phyloP scores from a whole-genome alignment of 2,329 filamentous ascomycete species.

The Podosphaera fusca region DNA sequence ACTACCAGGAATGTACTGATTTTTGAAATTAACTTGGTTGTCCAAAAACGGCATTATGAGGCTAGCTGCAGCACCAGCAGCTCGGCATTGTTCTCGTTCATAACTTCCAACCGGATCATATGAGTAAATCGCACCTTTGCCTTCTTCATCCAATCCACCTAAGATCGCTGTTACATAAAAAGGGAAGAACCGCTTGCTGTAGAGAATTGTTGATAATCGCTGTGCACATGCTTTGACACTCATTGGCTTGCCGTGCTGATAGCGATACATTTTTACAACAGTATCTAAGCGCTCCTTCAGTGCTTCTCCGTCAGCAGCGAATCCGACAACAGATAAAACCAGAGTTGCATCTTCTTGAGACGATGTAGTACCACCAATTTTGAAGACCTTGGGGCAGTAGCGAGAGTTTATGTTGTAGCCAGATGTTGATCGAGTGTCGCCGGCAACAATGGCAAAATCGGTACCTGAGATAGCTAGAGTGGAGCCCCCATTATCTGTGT shows the following conservation, averaged over 20 bases:
- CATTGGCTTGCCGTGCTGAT: constrained; percentile 95
- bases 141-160: constrained; percentile 82
- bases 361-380: constrained; percentile 75
- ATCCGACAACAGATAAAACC: constrained; percentile 82
- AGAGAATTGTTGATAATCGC: constrained; percentile 82
- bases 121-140: constrained; percentile 80
- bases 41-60: constrained; percentile 98
- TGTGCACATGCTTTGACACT: constrained; percentile 84
- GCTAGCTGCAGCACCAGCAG: constrained; percentile 74
- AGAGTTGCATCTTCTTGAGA: constrained; percentile 69
- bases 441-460: constrained; percentile 89
- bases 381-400: constrained; percentile 88
- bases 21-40: constrained; percentile 99
- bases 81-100: constrained; percentile 87
- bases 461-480: constrained; percentile 84
- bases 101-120: constrained; percentile 97
- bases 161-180: constrained; percentile 95
- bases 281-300: constrained; percentile 84
- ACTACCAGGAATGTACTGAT: constrained; percentile 79
- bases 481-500: constrained; percentile 94
- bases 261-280: constrained; percentile 96
- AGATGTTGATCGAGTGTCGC: constrained; percentile 84
- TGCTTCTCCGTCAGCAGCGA: constrained; percentile 82
- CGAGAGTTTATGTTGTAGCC: constrained; percentile 99
- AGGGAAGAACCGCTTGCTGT: constrained; percentile 95